Base-by-base conservation (phyloP, 768 basidiomycete species). In the Tricholoma flavovirens region DNA sequence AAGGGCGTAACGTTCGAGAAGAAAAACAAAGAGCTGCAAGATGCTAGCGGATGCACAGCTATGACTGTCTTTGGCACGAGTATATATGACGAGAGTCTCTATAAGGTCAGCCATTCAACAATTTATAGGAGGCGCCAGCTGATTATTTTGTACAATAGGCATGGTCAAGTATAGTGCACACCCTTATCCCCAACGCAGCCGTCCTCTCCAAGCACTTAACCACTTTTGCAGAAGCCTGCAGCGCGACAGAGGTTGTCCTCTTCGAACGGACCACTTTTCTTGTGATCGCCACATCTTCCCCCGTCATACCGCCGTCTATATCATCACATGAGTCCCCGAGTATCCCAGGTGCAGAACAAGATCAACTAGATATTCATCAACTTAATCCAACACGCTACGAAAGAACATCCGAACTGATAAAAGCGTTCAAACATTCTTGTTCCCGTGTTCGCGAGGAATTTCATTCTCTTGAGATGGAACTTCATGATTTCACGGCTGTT, bases 231-330 rank as follows among this genome's bases (percentile, higher is more conserved):
- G 79, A 84, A 48, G 85, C 93, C 1, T 94, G 93, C 67, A 87
- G 82, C 59, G 94, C 95, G 5, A 90, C 89, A 0, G 97, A 99
- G 71, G 92, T 93, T 56, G 87, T 98, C 64, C 83, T 98, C 38
- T 98, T 99, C 64, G 97, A 99, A 68, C 88, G 92, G 51, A 95
- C 94, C 8, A 98, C 97, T 30, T 98, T 98, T 75, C 88, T 99
- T 53, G 95, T 99, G 62, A 94, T 99, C 60, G 93, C 96, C 4
- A 90, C 90, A 2, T 89, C 88, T 19, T 81, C 70, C 62, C 66
- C 67, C 77, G 76, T 19, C 56, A 68, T 21, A 58, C 70, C 35
- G 59, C 75, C 36, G 64, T 73, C 55, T 58, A 62, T 36, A 55
- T 65, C 56, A 50, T 65, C 38, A 60, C 59, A 2, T 2, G 29